Conservation (phyloP, 768 basidiomycete genomes). For the Lactifluus subvellereus region DNA sequence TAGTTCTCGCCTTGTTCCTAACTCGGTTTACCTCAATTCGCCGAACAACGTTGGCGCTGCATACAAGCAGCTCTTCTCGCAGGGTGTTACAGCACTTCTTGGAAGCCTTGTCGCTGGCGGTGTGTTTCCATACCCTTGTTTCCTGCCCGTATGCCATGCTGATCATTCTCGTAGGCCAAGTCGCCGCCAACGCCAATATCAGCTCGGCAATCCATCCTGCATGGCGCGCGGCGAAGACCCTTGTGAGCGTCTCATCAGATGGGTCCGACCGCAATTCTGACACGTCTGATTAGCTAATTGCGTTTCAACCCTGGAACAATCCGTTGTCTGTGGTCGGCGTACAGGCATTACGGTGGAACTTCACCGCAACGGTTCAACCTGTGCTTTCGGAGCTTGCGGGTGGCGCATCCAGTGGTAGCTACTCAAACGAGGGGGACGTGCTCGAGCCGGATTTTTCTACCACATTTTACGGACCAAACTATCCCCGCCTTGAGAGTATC, state of each 20-base stretch:
- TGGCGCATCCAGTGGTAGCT: slow-evolving; percentile 29
- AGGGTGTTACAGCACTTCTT: slow-evolving; percentile 2
- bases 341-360: slow-evolving; percentile 21
- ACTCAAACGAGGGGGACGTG: slow-evolving; percentile 35
- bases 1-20: slow-evolving; percentile 21
- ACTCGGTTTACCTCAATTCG: background rate
- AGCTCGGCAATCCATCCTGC: slow-evolving; percentile 32
- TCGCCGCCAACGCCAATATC: slow-evolving; percentile 33
- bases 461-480: slow-evolving; percentile 36
- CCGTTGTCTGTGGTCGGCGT: slow-evolving; percentile 19
- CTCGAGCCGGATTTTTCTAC: slow-evolving; percentile 31
- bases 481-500: slow-evolving; percentile 29
- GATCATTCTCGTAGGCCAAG: slow-evolving; percentile 27
- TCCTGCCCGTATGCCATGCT: background rate
- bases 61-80: slow-evolving; percentile 10
- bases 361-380: slow-evolving; percentile 29
- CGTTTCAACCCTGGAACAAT: background rate
- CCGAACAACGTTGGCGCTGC: slow-evolving; percentile 14
- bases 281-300: background rate
- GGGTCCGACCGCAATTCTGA: background rate
- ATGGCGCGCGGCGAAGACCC: slow-evolving; percentile 37
- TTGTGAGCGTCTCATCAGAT: slow-evolving; percentile 27
- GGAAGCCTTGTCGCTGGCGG: slow-evolving; percentile 14
- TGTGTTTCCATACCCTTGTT: background rate
- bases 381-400: slow-evolving; percentile 30